A percentile compares a stretch with the other conserved stretches of the same genome.
phyloP scores from a whole-genome alignment of 169 alveolate genomes.

The Perkinsus marinus region DNA sequence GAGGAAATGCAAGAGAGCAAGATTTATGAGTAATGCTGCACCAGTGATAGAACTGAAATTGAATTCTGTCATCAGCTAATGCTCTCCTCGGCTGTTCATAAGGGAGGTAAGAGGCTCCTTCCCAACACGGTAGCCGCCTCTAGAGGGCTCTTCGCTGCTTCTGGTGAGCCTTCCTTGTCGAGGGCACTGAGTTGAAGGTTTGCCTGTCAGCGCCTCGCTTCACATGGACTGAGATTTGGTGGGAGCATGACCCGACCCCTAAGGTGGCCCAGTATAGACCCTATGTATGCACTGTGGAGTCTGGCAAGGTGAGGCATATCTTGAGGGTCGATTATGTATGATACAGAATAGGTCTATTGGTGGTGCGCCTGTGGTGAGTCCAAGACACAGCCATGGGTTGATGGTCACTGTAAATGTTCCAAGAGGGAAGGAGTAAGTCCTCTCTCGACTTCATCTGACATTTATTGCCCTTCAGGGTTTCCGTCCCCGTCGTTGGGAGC shows the following conservation, averaged over 20 bases:
- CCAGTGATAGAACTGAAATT: no score
- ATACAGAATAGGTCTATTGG: conserved; percentile 19
- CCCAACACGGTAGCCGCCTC: background rate
- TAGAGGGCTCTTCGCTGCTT: background rate
- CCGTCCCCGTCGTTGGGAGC: background rate
- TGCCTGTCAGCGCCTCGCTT: background rate
- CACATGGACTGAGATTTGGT: background rate
- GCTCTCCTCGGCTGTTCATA: background rate
- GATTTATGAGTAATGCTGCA: background rate
- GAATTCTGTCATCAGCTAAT: background rate
- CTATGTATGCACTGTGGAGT: background rate
- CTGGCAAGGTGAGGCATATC: background rate
- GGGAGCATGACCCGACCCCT: background rate
- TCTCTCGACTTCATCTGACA: background rate
- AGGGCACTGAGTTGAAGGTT: no score
- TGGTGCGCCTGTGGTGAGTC: conserved; percentile 26
- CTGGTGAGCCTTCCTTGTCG: background rate
- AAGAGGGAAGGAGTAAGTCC: background rate
- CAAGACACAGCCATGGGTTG: conserved; percentile 28
- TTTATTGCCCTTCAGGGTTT: background rate
- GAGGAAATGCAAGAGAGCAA: background rate
- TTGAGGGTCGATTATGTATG: background rate
- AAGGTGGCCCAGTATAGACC: background rate
- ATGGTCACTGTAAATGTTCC: background rate
- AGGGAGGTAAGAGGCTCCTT: background rate